These are phyloP conservation scores for Melampsora larici-populina DNA, from an alignment of 1,284 basidiomycete species.

Conservation along the genomic window DNA sequence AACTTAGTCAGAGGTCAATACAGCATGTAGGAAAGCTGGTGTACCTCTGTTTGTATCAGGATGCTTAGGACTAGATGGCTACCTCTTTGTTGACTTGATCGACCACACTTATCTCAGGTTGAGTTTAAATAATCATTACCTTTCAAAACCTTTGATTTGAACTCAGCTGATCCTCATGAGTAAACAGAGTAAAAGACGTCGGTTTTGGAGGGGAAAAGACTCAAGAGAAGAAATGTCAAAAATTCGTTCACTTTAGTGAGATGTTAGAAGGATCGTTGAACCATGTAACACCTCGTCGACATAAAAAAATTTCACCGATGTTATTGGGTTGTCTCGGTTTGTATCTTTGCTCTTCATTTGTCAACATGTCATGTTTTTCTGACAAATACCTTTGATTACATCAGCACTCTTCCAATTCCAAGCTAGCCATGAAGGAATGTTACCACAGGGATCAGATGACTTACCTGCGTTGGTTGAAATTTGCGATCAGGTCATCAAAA, in stretches of 20 bases:
- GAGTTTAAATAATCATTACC: conserved; percentile 53
- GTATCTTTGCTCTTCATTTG: conserved; percentile 46
- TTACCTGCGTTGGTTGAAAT: conserved; percentile 16
- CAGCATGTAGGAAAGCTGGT: conserved; percentile 65
- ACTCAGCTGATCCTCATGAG: neutral
- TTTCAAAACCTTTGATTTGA: neutral
- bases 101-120: conserved; percentile 78
- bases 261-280: conserved; percentile 62
- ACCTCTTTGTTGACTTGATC: conserved; percentile 88
- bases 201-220: conserved; percentile 58
- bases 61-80: conserved; percentile 85
- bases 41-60: conserved; percentile 84
- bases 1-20: conserved; percentile 69
- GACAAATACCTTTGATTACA: neutral
- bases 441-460: conserved; percentile 7
- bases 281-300: conserved; percentile 66
- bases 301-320: conserved; percentile 66
- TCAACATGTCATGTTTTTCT: conserved; percentile 16
- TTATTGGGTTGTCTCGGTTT: conserved; percentile 70
- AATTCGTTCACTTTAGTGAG: conserved; percentile 66
- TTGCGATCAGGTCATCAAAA: conserved; percentile 16
- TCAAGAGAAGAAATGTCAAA: conserved; percentile 64
- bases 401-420: conserved; percentile 74
- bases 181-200: neutral
- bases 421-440: neutral